Conservation (phyloP, 225 moss, liverwort and hornwort species). For the Sphagnum tenellum region DNA sequence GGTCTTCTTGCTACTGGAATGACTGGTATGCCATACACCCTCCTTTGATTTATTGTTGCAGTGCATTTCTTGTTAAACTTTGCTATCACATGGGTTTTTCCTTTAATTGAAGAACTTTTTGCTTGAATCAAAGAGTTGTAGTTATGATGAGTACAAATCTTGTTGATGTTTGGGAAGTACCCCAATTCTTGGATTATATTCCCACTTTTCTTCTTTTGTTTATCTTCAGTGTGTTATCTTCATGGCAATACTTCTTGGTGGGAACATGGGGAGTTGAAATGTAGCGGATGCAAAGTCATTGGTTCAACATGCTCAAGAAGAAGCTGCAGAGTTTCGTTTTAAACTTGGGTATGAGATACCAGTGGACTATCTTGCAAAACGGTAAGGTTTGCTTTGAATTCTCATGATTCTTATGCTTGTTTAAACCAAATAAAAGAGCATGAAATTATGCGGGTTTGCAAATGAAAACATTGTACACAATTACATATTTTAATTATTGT, state of each 20-base stretch:
- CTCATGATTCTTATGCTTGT: too few relatives aligned
- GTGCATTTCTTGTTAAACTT: background rate
- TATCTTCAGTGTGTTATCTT: background rate
- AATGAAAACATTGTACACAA: too few relatives aligned
- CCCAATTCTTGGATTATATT: background rate
- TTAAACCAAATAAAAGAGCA: too few relatives aligned
- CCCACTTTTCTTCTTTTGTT: background rate
- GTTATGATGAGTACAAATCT: too few relatives aligned
- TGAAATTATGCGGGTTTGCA: too few relatives aligned
- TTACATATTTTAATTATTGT: too few relatives aligned
- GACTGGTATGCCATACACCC: conserved; percentile 33
- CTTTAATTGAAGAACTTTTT: background rate
- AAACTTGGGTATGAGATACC: conserved; percentile 89
- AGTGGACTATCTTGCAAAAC: conserved; percentile 83
- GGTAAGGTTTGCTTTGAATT: conserved; percentile 18
- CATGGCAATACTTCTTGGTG: background rate
- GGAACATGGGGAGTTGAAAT: background rate
- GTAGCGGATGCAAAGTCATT: conserved; percentile 80
- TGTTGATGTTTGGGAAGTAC: too few relatives aligned
- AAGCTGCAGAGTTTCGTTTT: conserved; percentile 83
- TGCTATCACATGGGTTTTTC: background rate
- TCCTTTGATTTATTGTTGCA: background rate
- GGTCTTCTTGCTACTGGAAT: conserved; percentile 93
- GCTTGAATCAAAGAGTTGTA: background rate
- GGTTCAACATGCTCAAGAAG: conserved; percentile 70